Evolutionary conservation across 495 filamentous ascomycete species (phyloP), one percentile per base, ranked within the genome.

Genomic region (Daldinia decipiens): DNA sequence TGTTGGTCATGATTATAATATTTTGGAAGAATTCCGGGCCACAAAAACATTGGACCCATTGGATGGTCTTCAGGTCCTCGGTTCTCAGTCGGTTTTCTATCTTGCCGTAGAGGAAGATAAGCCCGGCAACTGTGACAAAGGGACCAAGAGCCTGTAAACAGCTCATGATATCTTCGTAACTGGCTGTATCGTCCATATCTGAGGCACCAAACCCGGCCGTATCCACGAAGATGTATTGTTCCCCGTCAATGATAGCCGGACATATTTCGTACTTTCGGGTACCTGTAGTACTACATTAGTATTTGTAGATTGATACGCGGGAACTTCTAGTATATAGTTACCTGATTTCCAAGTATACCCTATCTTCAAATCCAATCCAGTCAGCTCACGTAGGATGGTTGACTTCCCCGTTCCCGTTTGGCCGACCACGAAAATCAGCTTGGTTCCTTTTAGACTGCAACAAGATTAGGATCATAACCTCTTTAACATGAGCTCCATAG

Each of bases 381-480:
- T 53, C 8, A 53, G 24, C 5, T 53, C 50, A 3, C 2, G 50
- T 1, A 53, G 26, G 0, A 53, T 53, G 24, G 50, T 53, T 3
- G 50, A 53, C 3, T 53, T 53, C 2, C 50, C 50, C 0, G 50
- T 53, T 1, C 50, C 50, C 15, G 50, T 29, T 31, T 53, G 50
- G 50, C 50, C 50, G 4, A 53, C 50, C 13, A 53, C 50, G 5
- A 53, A 53, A 2, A 53, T 53, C 26, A 53, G 1, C 27, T 53
- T 53, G 2, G 50, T 53, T n/a, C 50, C 24, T 29, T 27, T 31
- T 5, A 53, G 27, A 4, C 50, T 53, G 1, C 8, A 17, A 17
- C 13, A 9, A 53, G 8, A 31, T 53, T 17, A 53, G 24, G 1
- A 31, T 8, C 0, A 31, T 29, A 17, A 2, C 50, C 50, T 4